Evolutionary conservation across 1,284 basidiomycete species (phyloP).

Genomic region (Tetrapyrgos nigripes): DNA sequence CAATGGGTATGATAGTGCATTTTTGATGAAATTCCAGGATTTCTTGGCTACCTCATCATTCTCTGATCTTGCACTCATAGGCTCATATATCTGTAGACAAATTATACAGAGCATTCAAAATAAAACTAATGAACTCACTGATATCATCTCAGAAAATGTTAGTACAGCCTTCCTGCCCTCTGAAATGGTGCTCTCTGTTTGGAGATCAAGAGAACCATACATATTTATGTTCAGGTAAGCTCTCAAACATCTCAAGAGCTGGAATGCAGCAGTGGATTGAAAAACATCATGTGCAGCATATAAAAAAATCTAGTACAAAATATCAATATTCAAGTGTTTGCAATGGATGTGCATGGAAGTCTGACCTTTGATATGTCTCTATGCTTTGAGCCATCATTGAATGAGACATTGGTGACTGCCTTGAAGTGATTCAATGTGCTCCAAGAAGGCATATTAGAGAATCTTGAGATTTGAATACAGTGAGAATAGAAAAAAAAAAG

Average conservation of each 20-base stretch:
- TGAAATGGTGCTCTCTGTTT: not conserved
- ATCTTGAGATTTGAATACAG: constrained; percentile 18
- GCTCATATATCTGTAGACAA: constrained; percentile 1
- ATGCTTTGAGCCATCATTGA: constrained; percentile 35
- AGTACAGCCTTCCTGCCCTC: not conserved
- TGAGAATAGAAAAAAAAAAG: not conserved
- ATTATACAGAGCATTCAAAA: not conserved
- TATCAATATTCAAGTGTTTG: too few species aligned
- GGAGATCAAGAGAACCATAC: not conserved
- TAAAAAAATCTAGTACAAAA: constrained; percentile 5
- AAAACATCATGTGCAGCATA: not conserved
- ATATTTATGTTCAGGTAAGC: constrained; percentile 1
- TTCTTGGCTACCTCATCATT: constrained; percentile 10
- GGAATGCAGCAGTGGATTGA: constrained; percentile 1
- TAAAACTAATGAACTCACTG: not conserved
- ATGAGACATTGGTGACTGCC: constrained; percentile 32
- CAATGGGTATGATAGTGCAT: constrained; percentile 23
- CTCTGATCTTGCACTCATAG: not conserved
- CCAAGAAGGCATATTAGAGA: constrained; percentile 38
- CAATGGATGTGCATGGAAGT: not conserved
- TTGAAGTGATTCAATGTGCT: constrained; percentile 38
- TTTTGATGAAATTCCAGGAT: constrained; percentile 31
- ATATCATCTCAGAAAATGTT: not conserved
- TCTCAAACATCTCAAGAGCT: not conserved
- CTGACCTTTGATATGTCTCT: not conserved